Base-by-base conservation (phyloP, 345 rosid species). In the Eucalyptus viminalis region DNA sequence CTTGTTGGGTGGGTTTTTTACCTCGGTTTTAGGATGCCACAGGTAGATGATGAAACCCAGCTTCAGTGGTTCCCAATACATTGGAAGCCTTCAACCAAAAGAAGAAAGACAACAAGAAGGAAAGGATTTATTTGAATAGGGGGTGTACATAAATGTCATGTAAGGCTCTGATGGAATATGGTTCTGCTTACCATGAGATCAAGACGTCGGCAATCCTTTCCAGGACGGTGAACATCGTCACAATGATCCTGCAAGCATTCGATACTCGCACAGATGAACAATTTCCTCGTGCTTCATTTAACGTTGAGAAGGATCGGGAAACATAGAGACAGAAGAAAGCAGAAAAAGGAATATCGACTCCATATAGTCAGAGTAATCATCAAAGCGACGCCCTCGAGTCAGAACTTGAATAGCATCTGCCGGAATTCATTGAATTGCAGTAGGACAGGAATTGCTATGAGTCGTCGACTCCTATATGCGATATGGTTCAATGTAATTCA, bases 1-100 rank as follows among this genome's bases (percentile, higher is more conserved):
- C 13, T 43, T 65, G 34, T 86, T 53, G 11, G 88, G 56, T 56
- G 29, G 14, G 62, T 1, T 56, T 56, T 8, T 83, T 90, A 98
- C 99, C 98, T 91, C 94, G 9, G 97, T 95, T 92, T 95, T 96
- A 3, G 99, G 98, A 89, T 94, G 94, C 99, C 99, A 97, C 72
- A 98, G 91, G 93, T 96, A 97, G 90, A 98, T 91, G 80, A 95
- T 92, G 47, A 97, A 92, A 45, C 92, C 94, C 87, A 98, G 93
- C 94, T 98, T 98, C 91, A 95, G 88, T 53, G 58, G 58, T 90
- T 97, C 99, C 25, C 96, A 94, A 86, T 97, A 96, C 93, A 97
- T 92, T 10, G 99, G 99, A 87, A 96, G 90, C 99, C 99, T 98
- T 86, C 85, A 11, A 11, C 47, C 47, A 40, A 62, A 19, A 37